Evolutionary conservation across 495 filamentous ascomycete species (phyloP).

Genomic region (Penicillium antarcticum): DNA sequence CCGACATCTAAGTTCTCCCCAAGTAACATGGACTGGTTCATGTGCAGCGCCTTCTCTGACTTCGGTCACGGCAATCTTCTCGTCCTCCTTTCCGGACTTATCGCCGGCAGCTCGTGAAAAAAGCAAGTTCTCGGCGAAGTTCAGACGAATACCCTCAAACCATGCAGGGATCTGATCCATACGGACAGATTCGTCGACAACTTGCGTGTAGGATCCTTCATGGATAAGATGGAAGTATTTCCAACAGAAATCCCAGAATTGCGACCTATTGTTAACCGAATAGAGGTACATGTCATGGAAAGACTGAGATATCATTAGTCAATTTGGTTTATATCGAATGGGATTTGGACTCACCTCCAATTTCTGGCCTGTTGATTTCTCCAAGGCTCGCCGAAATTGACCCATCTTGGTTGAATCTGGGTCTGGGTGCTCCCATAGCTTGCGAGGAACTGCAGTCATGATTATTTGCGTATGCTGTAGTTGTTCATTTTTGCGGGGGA

Average conservation of each 20-base stretch:
- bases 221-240: constrained; percentile 57
- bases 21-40: constrained; percentile 54
- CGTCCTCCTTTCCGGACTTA: constrained; percentile 59
- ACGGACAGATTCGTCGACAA: constrained; percentile 64
- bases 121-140: constrained; percentile 81
- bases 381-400: constrained; percentile 42
- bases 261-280: constrained; percentile 55
- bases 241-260: constrained; percentile 67
- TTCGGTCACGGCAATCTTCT: constrained; percentile 65
- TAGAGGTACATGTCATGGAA: constrained; percentile 64
- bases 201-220: constrained; percentile 51
- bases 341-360: constrained; percentile 16
- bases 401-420: constrained; percentile 62
- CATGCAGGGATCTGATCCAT: constrained; percentile 68
- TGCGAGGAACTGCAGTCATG: constrained; percentile 29
- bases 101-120: constrained; percentile 20
- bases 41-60: constrained; percentile 65
- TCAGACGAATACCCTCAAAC: constrained; percentile 60
- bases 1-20: constrained; percentile 54
- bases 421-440: constrained; percentile 60
- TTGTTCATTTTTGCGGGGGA: too few species aligned
- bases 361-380: constrained; percentile 13
- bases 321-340: constrained; percentile 11
- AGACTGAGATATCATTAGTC: constrained; percentile 1
- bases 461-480: too few species aligned